Percentiles rank a stretch among this genome's conserved stretches.
phyloP scores from a whole-genome alignment of 208 protist species.

The Crithidia bombi region DNA sequence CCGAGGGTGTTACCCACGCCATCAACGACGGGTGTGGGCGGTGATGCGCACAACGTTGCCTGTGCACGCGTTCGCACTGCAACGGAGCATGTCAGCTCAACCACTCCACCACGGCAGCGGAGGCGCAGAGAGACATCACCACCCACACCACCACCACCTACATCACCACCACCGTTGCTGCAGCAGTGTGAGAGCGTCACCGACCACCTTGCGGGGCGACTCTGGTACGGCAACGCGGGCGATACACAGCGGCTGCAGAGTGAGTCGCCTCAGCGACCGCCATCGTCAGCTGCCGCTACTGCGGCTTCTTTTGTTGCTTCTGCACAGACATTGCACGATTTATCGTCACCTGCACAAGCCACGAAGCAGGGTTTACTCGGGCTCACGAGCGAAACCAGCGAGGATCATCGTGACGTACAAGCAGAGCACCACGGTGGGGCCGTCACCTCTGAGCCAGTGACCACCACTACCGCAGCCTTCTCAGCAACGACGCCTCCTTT shows the following conservation, averaged over 20 bases:
- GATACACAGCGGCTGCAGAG: slow-evolving; percentile 33
- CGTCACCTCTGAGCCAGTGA: neutral
- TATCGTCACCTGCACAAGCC: too few relatives aligned
- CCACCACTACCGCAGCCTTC: neutral
- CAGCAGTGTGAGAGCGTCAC: neutral
- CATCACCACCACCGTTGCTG: neutral
- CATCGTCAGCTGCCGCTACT: neutral
- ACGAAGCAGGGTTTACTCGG: too few relatives aligned
- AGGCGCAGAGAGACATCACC: neutral
- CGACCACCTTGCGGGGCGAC: neutral
- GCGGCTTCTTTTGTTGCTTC: too few relatives aligned
- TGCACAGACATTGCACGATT: too few relatives aligned
- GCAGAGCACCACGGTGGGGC: neutral
- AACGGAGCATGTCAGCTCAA: neutral
- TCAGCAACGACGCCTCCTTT: neutral
- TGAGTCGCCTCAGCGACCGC: slow-evolving; percentile 6
- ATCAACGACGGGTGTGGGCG: too few relatives aligned
- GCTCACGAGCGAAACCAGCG: neutral
- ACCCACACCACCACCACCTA: neutral
- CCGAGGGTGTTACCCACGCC: too few relatives aligned
- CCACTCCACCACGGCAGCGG: slow-evolving; percentile 4
- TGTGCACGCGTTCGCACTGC: too few relatives aligned
- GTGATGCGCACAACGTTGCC: too few relatives aligned
- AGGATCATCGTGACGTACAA: neutral
- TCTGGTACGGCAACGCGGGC: neutral